Evolutionary conservation across 768 basidiomycete genomes (phyloP).

Genomic region (Suillus sp.): DNA sequence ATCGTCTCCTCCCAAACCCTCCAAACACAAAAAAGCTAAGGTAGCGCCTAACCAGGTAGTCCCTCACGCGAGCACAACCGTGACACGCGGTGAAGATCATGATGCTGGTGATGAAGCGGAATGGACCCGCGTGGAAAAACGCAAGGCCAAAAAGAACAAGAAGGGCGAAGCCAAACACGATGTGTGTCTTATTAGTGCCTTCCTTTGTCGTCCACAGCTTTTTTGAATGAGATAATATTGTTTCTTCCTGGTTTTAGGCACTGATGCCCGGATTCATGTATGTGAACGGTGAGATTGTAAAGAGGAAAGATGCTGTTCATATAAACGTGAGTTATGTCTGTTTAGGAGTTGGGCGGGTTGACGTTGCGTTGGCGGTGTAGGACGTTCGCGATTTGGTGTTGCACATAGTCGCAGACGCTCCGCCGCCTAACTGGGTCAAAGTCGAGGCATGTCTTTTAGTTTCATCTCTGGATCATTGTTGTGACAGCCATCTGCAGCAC

Average conservation of each 20-base stretch:
- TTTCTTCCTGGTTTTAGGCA: constrained; percentile 18
- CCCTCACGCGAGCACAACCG: constrained; percentile 2
- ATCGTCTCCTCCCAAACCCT: constrained; percentile 20
- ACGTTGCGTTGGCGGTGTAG: constrained; percentile 40
- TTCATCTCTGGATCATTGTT: constrained; percentile 1
- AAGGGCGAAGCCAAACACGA: constrained; percentile 59
- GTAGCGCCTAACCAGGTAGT: constrained; percentile 17
- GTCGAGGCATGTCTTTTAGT: constrained; percentile 60
- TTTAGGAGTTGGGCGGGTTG: neutral
- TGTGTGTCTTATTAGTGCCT: constrained; percentile 45
- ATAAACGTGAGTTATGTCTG: constrained; percentile 61
- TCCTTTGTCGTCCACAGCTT: constrained; percentile 1
- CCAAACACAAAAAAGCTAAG: constrained; percentile 45
- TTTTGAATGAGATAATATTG: constrained; percentile 15
- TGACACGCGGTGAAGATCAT: constrained; percentile 17
- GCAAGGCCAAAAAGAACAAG: constrained; percentile 69
- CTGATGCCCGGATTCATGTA: constrained; percentile 76
- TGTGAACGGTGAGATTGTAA: constrained; percentile 71
- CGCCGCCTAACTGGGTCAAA: constrained; percentile 85
- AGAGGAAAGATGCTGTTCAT: constrained; percentile 72
- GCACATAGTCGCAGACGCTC: constrained; percentile 78
- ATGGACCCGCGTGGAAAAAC: constrained; percentile 74
- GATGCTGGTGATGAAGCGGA: constrained; percentile 38
- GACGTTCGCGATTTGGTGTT: constrained; percentile 87
- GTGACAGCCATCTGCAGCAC: constrained; percentile 51